Base-by-base conservation (phyloP, 208 protist species). In the Strigomonas culicis region DNA sequence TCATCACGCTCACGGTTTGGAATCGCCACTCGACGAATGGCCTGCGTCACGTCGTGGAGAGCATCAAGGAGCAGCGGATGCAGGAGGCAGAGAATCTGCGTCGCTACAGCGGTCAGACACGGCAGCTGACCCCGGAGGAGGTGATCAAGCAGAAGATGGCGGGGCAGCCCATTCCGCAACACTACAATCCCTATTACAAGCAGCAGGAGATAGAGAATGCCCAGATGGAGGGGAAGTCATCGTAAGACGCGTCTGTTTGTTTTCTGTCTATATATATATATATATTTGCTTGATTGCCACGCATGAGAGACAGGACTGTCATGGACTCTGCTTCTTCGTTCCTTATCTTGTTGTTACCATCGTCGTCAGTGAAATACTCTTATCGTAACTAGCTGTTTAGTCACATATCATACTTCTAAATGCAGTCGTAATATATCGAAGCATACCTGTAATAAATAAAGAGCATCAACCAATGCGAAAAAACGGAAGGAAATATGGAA, bases 21-120 rank as follows among this genome's bases (percentile, higher is more conserved):
- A 92, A 92, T 59, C 82, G 82, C 11, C 47, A 69, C 25, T 88
- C 82, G 6, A 86, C 86, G 6, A 58, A 63, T 21, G 64, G 85
- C 51, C 78, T 92, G 57, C 79, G 86, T 27, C 65, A 49, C 22
- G 75, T 86, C 17, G 86, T 92, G 13, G 82, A 89, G 44, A 73
- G 68, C 62, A 71, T 88, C 11, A 87, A 78, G 70, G 82, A 85
- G 60, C 74, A 79, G 62, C 72, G 75, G 51, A 74, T 84, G 72
- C 52, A 62, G 36, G 86, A 92, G 72, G 75, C 79, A 22, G 77
- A 77, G 65, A 70, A 66, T 15, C 64, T 32, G 21, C n/a, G 53
- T 51, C 1, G 13, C 63, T 24, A 24, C 43, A 30, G 0, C 31
- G 59, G 25, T 19, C 47, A 46, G 19, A 39, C 34, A 39, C 34